Base-by-base conservation (phyloP, 257 asterid species). In the Solanum chiquidenum region DNA sequence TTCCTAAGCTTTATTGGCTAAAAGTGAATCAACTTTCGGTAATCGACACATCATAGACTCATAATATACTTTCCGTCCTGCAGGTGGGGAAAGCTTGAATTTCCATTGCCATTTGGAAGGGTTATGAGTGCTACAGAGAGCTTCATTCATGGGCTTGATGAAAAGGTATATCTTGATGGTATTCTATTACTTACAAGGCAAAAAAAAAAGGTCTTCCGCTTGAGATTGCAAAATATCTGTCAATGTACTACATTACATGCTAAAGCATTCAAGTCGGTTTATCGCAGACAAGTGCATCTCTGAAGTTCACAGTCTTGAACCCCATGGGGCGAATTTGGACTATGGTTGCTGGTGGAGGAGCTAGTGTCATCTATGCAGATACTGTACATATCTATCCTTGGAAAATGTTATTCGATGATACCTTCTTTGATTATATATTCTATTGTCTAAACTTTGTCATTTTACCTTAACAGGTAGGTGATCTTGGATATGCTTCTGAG, bases 281-380 rank as follows among this genome's bases (percentile, higher is more conserved):
- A 29, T 79, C 89, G 90, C 95, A 96, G 99, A 96, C 99, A 34
- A 96, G 99, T 91, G 98, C 99, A n/a, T 96, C 99, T 49, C 93
- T 96, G 90, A 96, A 96, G 91, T 96, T 96, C 95, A 96, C 98
- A 0, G 98, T 96, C 84, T 91, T 96, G 95, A 96, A 96, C 93
- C 98, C 98, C 37, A 94, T 91, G 91, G 99, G 99, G 62, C 91
- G 99, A 82, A 96, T 96, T 88, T 95, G 99, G 99, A 96, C 99
- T 20, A 95, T 95, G 99, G 98, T 96, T 74, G 99, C 99, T 87
- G 99, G 99, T 80, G 99, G 99, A 87, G 99, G 99, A 52, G 99
- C 99, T 84, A 96, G 98, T 89, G 99, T 96, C 88, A 96, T 96
- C 87, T 96, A 96, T 55, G 98, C 99, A 1, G 98, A 96, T 88